phyloP scores from a whole-genome alignment of 306 rosid species.

The Cajanus cajan region DNA sequence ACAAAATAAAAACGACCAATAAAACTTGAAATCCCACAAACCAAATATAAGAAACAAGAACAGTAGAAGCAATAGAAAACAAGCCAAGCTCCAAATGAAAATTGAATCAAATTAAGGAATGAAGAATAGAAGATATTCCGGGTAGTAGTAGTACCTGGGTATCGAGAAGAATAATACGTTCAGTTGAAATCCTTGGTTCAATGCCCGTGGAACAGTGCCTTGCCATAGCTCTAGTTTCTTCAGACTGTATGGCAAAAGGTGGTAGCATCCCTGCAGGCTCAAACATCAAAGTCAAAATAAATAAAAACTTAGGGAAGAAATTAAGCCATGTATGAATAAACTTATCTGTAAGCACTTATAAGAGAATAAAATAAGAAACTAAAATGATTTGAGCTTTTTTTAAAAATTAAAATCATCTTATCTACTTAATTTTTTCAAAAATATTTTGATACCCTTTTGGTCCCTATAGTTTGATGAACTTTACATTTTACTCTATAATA shows the following conservation, averaged over 20 bases:
- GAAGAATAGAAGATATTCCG: not conserved
- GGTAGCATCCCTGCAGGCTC: constrained; percentile 73
- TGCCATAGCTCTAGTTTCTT: constrained; percentile 74
- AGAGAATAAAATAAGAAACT: not conserved
- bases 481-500: too few relatives aligned
- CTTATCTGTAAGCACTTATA: not conserved
- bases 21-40: not conserved
- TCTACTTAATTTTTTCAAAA: not conserved
- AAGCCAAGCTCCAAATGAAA: not conserved
- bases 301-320: not conserved
- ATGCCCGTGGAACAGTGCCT: constrained; percentile 85
- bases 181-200: constrained; percentile 82
- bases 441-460: too few relatives aligned
- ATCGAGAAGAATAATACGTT: constrained; percentile 84
- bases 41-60: not conserved
- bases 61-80: not conserved
- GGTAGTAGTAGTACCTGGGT: constrained; percentile 56
- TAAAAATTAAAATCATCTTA: not conserved
- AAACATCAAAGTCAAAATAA: constrained; percentile 15
- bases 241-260: constrained; percentile 63
- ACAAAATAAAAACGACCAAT: not conserved
- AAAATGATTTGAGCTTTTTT: not conserved
- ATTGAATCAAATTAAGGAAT: not conserved
- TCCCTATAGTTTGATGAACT: too few relatives aligned
- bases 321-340: not conserved